Conservation (phyloP, 495 filamentous ascomycete genomes). For the Penicillium bialowiezense region DNA sequence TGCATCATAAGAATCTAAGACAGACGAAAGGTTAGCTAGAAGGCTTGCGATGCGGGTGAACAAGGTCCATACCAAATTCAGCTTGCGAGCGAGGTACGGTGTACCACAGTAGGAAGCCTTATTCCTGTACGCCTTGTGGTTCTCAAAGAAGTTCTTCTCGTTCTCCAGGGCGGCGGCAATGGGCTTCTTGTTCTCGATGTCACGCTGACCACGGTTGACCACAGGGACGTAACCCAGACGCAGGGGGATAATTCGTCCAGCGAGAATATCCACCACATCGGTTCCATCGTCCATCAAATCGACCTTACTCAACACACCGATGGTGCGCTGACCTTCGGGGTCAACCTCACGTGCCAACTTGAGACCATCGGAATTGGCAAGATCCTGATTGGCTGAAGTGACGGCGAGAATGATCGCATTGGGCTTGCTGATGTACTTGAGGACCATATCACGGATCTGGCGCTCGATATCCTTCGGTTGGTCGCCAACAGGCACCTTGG, state of each 20-base stretch:
- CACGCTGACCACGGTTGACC: conserved; percentile 97
- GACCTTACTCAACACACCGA: conserved; percentile 98
- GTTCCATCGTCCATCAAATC: conserved; percentile 99
- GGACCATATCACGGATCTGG: conserved; percentile 97
- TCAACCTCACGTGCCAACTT: conserved; percentile 97
- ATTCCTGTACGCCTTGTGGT: conserved; percentile 97
- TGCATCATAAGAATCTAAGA: conserved; percentile 98
- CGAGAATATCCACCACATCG: conserved; percentile 98
- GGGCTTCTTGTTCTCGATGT: conserved; percentile 94
- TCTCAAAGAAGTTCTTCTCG: conserved; percentile 97
- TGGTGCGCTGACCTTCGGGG: conserved; percentile 95
- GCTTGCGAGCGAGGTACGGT: conserved; percentile 91
- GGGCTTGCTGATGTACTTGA: conserved; percentile 97
- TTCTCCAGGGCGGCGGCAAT: conserved; percentile 92
- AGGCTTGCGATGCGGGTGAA: neutral
- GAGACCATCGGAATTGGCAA: conserved; percentile 97
- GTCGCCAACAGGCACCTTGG: conserved; percentile 96
- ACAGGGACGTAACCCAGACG: conserved; percentile 97
- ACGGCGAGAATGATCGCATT: conserved; percentile 98
- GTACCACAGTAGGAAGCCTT: conserved; percentile 99
- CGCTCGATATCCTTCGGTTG: conserved; percentile 97
- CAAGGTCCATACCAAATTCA: conserved; percentile 69
- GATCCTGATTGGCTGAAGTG: conserved; percentile 92
- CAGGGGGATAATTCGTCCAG: conserved; percentile 94
- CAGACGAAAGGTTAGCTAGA: conserved; percentile 3